Conservation (phyloP, 2,329 filamentous ascomycete species). For the Xylariaceae sp. region DNA sequence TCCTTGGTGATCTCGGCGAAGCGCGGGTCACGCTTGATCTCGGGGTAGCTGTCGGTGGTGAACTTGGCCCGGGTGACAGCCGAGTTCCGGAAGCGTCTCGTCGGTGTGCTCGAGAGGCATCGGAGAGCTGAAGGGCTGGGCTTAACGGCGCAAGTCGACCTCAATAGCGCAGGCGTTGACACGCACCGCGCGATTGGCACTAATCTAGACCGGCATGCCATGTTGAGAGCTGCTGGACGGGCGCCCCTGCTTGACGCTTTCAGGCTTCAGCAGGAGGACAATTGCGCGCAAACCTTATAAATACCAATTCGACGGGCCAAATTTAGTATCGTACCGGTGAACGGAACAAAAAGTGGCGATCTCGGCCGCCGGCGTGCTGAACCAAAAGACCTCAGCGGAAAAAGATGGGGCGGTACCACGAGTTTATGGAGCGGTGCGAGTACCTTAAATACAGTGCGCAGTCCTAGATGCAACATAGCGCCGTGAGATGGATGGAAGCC, state of each 20-base stretch:
- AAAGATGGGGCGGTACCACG: not conserved
- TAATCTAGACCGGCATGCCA: conserved; percentile 30
- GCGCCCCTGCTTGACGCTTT: not conserved
- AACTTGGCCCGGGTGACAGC: conserved; percentile 52
- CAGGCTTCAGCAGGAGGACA: not conserved
- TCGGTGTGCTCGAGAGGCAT: conserved; percentile 28
- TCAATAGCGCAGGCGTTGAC: conserved; percentile 21
- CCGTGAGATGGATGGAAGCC: no score
- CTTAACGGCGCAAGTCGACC: conserved; percentile 6
- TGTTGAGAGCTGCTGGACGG: conserved; percentile 11
- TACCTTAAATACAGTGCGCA: not conserved
- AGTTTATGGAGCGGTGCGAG: not conserved
- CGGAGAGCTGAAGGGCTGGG: conserved; percentile 14
- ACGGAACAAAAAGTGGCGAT: not conserved
- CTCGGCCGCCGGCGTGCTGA: not conserved
- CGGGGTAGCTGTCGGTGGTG: conserved; percentile 81
- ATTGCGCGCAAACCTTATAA: conserved; percentile 1
- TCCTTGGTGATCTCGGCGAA: conserved; percentile 70
- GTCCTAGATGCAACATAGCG: not conserved
- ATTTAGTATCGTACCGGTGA: not conserved
- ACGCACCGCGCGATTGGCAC: conserved; percentile 27
- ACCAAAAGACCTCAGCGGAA: not conserved
- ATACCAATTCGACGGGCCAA: not conserved
- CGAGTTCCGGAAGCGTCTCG: conserved; percentile 28
- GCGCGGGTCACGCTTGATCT: conserved; percentile 70